Conservation (phyloP, 2,329 filamentous ascomycete genomes). For the Trichoderma sp. region DNA sequence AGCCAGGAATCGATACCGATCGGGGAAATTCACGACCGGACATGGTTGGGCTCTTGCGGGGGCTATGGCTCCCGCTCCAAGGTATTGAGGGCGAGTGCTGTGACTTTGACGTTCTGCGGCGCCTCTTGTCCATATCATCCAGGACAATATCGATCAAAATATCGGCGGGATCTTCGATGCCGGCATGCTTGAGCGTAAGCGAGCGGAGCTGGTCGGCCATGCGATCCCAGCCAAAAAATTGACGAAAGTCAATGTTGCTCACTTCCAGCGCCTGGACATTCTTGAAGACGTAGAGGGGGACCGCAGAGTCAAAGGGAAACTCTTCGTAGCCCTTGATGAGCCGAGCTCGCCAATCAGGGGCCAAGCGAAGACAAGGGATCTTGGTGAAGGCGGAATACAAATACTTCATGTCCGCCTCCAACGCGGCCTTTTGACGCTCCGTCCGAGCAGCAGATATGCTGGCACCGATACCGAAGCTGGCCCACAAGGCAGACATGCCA, state of each 20-base stretch:
- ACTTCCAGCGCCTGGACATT: constrained; percentile 93
- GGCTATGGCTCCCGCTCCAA: constrained; percentile 58
- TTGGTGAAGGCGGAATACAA: constrained; percentile 98
- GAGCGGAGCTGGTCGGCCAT: constrained; percentile 89
- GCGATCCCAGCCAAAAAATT: constrained; percentile 96
- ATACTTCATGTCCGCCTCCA: constrained; percentile 88
- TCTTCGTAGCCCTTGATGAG: constrained; percentile 93
- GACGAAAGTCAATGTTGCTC: constrained; percentile 91
- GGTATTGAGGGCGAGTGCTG: constrained; percentile 75
- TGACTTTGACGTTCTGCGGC: constrained; percentile 81
- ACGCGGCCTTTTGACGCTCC: constrained; percentile 83
- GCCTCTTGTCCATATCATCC: constrained; percentile 92
- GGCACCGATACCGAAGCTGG: constrained; percentile 77
- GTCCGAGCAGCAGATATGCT: constrained; percentile 77
- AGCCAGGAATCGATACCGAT: constrained; percentile 68
- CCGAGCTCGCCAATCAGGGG: constrained; percentile 88
- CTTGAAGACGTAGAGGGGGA: constrained; percentile 96
- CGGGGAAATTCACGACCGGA: constrained; percentile 65
- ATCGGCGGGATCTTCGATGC: constrained; percentile 85
- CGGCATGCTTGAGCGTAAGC: constrained; percentile 81
- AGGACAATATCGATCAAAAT: constrained; percentile 89
- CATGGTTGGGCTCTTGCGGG: constrained; percentile 61
- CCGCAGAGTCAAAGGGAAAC: constrained; percentile 96
- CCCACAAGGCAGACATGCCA: constrained; percentile 91
- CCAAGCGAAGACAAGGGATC: constrained; percentile 84